Conservation (phyloP, 2,329 filamentous ascomycete genomes). For the Rhinocladiella similis region DNA sequence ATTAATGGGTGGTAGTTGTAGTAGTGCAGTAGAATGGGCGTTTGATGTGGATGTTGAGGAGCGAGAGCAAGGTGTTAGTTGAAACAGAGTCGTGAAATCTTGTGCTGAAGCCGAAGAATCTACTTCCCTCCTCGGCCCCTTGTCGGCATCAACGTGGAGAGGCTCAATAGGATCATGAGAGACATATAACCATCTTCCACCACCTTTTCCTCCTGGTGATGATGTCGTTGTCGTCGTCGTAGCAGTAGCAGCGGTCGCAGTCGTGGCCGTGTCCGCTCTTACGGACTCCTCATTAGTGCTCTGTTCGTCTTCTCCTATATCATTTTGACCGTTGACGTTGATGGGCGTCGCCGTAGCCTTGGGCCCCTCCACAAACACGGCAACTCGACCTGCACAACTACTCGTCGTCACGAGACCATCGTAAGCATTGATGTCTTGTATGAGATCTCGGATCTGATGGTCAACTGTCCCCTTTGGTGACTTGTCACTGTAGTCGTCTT, state of each 20-base stretch:
- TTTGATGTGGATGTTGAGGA: not conserved
- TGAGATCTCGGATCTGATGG: conserved; percentile 71
- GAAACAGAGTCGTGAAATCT: conserved; percentile 12
- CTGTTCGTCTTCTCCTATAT: conserved; percentile 1
- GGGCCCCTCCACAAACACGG: conserved; percentile 81
- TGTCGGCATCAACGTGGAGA: not conserved
- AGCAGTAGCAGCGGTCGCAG: not conserved
- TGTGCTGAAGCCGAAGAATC: not conserved
- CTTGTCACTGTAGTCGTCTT: conserved; percentile 72
- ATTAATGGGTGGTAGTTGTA: not conserved
- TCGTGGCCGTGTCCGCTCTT: not conserved
- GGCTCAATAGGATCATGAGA: conserved; percentile 71
- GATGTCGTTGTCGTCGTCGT: conserved; percentile 32
- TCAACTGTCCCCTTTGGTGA: conserved; percentile 91
- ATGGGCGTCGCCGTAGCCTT: conserved; percentile 38
- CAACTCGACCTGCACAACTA: conserved; percentile 85
- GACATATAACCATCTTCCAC: conserved; percentile 82
- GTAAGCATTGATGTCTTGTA: conserved; percentile 69
- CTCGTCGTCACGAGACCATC: conserved; percentile 85
- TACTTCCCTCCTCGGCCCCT: not conserved
- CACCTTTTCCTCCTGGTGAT: conserved; percentile 80
- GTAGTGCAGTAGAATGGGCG: not conserved
- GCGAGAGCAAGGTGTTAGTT: not conserved
- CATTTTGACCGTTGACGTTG: conserved; percentile 3
- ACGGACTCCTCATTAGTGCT: not conserved